Evolutionary conservation across 2,329 filamentous ascomycete genomes (phyloP).

Genomic region (Colletotrichum melonis): DNA sequence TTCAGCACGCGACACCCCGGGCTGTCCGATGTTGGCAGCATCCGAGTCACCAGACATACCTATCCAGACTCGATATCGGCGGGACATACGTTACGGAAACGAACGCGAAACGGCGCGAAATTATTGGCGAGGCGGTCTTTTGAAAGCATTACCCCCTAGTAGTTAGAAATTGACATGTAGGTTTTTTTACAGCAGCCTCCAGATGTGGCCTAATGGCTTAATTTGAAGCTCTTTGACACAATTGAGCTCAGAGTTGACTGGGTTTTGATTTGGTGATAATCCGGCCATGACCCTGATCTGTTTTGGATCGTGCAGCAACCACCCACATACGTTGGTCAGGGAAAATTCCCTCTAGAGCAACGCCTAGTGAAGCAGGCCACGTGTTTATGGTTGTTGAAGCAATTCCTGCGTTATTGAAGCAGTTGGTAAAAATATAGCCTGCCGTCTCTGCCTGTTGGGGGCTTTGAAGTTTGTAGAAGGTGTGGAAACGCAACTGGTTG

Average conservation of each 20-base stretch:
- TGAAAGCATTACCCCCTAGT: constrained; percentile 29
- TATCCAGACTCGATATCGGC: constrained; percentile 5
- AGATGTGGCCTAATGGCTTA: no score
- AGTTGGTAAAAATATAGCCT: no score
- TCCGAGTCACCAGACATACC: constrained; percentile 16
- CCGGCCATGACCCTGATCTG: no score
- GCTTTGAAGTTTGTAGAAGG: neutral
- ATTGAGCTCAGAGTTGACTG: neutral
- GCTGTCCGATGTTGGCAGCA: constrained; percentile 24
- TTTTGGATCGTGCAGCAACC: no score
- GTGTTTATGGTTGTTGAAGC: neutral
- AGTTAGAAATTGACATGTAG: constrained; percentile 34
- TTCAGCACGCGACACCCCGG: constrained; percentile 10
- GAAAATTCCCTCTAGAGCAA: neutral
- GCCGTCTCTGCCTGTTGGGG: neutral
- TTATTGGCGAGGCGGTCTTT: constrained; percentile 23
- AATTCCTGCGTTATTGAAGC: no score
- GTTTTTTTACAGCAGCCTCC: constrained; percentile 10
- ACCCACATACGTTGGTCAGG: no score
- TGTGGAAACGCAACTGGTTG: no score
- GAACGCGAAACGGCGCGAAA: constrained; percentile 14
- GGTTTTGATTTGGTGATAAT: no score
- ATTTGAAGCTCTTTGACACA: neutral
- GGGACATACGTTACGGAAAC: constrained; percentile 8
- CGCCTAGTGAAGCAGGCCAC: neutral